A percentile compares a stretch with the other conserved stretches of the same genome.
These are phyloP conservation scores for Geotrichum klebahnii DNA, from an alignment of 1,139 yeast genomes.

Conservation along the genomic window DNA sequence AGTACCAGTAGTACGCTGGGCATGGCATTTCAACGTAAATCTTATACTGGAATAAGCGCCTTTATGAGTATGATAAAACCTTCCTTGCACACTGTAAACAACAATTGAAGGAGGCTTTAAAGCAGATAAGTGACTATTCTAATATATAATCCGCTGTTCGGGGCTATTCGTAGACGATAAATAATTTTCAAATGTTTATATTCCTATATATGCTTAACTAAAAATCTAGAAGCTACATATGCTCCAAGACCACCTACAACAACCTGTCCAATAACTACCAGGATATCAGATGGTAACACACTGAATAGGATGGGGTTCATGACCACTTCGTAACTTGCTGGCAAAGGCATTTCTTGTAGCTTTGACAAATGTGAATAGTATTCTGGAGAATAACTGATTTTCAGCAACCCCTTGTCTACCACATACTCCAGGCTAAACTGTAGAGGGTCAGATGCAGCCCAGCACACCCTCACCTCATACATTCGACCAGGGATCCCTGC, in stretches of 20 bases:
- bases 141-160: neutral
- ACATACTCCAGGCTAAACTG: constrained; percentile 29
- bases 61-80: too few species aligned
- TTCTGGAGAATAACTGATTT: constrained; percentile 8
- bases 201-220: neutral
- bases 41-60: too few species aligned
- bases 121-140: too few species aligned
- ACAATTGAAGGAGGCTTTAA: too few species aligned
- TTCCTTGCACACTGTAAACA: too few species aligned
- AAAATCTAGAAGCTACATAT: neutral
- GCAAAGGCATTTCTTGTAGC: constrained; percentile 25
- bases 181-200: neutral
- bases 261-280: constrained; percentile 27
- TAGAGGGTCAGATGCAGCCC: constrained; percentile 41
- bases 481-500: constrained; percentile 21
- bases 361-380: constrained; percentile 14
- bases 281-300: constrained; percentile 29
- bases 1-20: neutral
- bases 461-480: constrained; percentile 38
- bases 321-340: constrained; percentile 29
- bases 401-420: constrained; percentile 9
- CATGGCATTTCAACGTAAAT: neutral
- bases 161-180: neutral
- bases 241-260: constrained; percentile 12
- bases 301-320: constrained; percentile 28